Conservation (phyloP, 345 rosid species). For the Zanthoxylum bungeanum region DNA sequence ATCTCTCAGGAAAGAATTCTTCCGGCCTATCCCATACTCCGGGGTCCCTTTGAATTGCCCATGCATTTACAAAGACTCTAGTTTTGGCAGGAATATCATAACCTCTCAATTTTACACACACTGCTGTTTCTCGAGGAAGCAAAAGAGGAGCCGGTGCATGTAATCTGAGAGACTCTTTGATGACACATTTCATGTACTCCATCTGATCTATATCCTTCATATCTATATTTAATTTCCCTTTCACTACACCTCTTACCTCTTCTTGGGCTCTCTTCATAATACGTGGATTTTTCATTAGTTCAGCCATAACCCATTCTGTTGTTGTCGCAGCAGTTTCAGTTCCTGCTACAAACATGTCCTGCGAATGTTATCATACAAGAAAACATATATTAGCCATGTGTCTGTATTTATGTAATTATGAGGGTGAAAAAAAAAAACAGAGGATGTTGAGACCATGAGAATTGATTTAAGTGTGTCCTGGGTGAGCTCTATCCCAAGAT, state of each 20-base stretch:
- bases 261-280: too few species aligned
- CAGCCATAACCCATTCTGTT: slow-evolving; percentile 8
- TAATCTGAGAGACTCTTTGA: slow-evolving; percentile 4
- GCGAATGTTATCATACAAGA: too few species aligned
- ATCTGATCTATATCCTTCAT: not conserved
- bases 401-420: too few species aligned
- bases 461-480: slow-evolving; percentile 28
- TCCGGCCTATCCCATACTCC: too few species aligned
- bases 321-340: too few species aligned
- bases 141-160: not conserved
- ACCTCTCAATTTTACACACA: not conserved
- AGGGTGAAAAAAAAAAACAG: not conserved
- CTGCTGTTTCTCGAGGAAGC: not conserved
- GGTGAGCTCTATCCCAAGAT: slow-evolving; percentile 7
- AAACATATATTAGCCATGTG: too few species aligned
- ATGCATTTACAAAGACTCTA: not conserved
- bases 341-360: too few species aligned
- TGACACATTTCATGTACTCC: slow-evolving; percentile 1
- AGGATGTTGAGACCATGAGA: slow-evolving; percentile 17
- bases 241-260: not conserved
- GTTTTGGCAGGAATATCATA: slow-evolving; percentile 13
- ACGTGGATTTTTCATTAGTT: not conserved
- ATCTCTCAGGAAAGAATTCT: slow-evolving; percentile 12
- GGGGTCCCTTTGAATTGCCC: slow-evolving; percentile 19
- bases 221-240: not conserved